Evolutionary conservation across 2,329 filamentous ascomycete species (phyloP).

Genomic region (Alternaria conjuncta): DNA sequence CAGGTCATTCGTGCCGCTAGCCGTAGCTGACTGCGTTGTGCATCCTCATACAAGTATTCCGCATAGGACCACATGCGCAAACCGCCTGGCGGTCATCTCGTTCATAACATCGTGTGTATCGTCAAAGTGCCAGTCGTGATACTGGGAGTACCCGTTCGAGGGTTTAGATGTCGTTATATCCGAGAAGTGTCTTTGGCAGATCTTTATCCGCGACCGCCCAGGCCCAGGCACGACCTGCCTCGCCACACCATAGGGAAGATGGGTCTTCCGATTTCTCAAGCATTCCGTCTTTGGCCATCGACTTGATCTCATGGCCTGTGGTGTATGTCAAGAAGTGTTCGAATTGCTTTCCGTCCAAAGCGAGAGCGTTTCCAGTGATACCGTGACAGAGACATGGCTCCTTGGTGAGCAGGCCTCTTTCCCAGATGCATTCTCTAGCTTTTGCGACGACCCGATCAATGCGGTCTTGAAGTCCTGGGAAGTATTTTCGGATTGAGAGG

Average conservation of each 20-base stretch:
- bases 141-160: neutral
- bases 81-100: constrained; percentile 20
- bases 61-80: neutral
- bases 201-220: constrained; percentile 56
- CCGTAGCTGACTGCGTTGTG: constrained; percentile 8
- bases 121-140: neutral
- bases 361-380: constrained; percentile 69
- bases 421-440: constrained; percentile 61
- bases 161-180: constrained; percentile 57
- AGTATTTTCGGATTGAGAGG: constrained; percentile 61
- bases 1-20: constrained; percentile 10
- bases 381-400: constrained; percentile 71
- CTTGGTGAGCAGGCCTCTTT: constrained; percentile 66
- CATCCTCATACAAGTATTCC: neutral
- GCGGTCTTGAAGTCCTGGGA: constrained; percentile 59
- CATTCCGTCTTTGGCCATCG: constrained; percentile 60
- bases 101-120: constrained; percentile 31
- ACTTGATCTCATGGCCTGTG: constrained; percentile 62
- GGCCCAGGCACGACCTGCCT: constrained; percentile 57
- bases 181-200: constrained; percentile 55
- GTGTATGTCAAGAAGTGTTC: constrained; percentile 66
- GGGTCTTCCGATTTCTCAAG: constrained; percentile 59
- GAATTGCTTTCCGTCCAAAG: constrained; percentile 56
- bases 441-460: constrained; percentile 62
- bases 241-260: constrained; percentile 58